Percentiles rank a stretch among this genome's conserved stretches.
Conservation (phyloP, 352 stramenopile species). For the Phytopythium cucurbitacearum region DNA sequence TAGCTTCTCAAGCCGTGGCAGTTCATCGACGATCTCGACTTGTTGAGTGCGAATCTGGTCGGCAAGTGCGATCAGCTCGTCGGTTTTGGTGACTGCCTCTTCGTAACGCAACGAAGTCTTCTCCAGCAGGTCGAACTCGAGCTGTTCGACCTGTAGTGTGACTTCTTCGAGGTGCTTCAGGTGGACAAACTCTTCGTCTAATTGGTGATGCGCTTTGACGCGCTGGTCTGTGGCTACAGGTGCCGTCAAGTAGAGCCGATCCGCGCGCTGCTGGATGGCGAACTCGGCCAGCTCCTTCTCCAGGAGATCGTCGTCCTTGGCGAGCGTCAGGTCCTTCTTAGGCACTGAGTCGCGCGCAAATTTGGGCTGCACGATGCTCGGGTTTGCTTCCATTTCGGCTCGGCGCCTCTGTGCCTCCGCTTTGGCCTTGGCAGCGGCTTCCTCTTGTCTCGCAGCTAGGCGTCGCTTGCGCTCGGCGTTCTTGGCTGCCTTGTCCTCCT, state of each 20-base stretch:
- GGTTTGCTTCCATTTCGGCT: slow-evolving; percentile 13
- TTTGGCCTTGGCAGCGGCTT: slow-evolving; percentile 43
- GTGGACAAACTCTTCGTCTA: slow-evolving; percentile 59
- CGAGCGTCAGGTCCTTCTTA: slow-evolving; percentile 48
- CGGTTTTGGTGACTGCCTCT: slow-evolving; percentile 31
- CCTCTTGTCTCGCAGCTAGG: slow-evolving; percentile 37
- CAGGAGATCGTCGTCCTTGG: slow-evolving; percentile 49
- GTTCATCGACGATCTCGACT: slow-evolving; percentile 19
- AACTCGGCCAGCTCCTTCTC: slow-evolving; percentile 55
- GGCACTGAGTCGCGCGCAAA: slow-evolving; percentile 44
- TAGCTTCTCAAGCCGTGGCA: slow-evolving; percentile 16
- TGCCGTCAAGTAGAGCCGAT: slow-evolving; percentile 44
- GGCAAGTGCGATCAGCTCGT: slow-evolving; percentile 28
- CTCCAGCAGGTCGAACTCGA: slow-evolving; percentile 65
- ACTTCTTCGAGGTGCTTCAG: slow-evolving; percentile 53
- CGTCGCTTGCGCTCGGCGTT: slow-evolving; percentile 38
- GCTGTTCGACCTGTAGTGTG: slow-evolving; percentile 42
- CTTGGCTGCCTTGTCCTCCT: slow-evolving; percentile 47
- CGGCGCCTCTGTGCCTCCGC: slow-evolving; percentile 24
- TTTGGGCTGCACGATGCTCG: slow-evolving; percentile 21
- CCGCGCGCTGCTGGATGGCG: slow-evolving; percentile 29
- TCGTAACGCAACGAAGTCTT: slow-evolving; percentile 54
- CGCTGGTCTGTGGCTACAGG: slow-evolving; percentile 35
- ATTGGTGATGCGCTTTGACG: slow-evolving; percentile 27
- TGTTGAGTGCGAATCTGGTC: slow-evolving; percentile 29